phyloP scores from a whole-genome alignment of 768 basidiomycete genomes.

The Tubosaeta sp. region DNA sequence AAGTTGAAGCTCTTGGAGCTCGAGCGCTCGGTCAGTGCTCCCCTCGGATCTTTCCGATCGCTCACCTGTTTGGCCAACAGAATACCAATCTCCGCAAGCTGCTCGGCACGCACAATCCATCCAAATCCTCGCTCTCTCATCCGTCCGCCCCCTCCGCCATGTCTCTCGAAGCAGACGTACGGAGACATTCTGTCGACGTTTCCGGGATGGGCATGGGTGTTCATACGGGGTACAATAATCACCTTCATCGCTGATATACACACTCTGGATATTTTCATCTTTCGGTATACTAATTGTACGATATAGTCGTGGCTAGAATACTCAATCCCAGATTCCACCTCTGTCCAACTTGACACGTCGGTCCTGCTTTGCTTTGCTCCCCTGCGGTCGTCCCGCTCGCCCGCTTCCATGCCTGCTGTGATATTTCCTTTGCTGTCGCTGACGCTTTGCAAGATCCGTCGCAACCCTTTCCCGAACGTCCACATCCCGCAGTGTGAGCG shows the following conservation, averaged over 20 bases:
- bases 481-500: constrained; percentile 31
- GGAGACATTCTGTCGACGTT: constrained; percentile 31
- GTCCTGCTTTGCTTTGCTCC: constrained; percentile 85
- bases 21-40: constrained; percentile 50
- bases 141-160: constrained; percentile 26
- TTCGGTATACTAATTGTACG: constrained; percentile 17
- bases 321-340: constrained; percentile 58
- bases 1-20: constrained; percentile 66
- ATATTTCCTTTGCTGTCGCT: constrained; percentile 66
- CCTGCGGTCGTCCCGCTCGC: constrained; percentile 63
- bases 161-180: constrained; percentile 30
- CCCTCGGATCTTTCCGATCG: not conserved
- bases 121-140: constrained; percentile 15
- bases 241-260: constrained; percentile 5
- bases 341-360: constrained; percentile 57
- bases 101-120: constrained; percentile 24
- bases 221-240: constrained; percentile 10
- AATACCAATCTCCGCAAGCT: constrained; percentile 32
- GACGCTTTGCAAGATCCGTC: constrained; percentile 57
- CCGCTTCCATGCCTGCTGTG: constrained; percentile 70
- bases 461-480: constrained; percentile 60
- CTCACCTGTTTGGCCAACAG: constrained; percentile 7
- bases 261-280: not conserved
- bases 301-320: constrained; percentile 13
- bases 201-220: constrained; percentile 31